phyloP scores from a whole-genome alignment of 2,329 filamentous ascomycete species.

The Neofusicoccum sp. region DNA sequence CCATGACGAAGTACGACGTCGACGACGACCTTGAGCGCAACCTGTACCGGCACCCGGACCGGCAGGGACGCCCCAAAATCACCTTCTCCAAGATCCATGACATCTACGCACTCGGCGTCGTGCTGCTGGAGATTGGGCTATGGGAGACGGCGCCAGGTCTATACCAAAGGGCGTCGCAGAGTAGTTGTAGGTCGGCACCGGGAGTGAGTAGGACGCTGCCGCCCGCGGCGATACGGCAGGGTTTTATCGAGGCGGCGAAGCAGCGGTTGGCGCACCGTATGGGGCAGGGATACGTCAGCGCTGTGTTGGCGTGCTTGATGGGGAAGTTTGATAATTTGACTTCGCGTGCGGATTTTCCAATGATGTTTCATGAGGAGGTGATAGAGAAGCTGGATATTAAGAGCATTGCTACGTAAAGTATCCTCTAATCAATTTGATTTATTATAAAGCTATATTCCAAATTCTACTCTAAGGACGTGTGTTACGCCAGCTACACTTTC shows the following conservation, averaged over 20 bases:
- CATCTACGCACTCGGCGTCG: constrained; percentile 40
- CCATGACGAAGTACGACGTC: constrained; percentile 19
- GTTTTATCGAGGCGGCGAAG: constrained; percentile 13
- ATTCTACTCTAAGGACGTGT: too few relatives aligned
- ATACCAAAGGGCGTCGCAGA: too few relatives aligned
- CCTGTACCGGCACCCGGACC: constrained; percentile 32
- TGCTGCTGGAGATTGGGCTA: constrained; percentile 38
- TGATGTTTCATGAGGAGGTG: not conserved
- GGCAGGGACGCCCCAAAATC: constrained; percentile 30
- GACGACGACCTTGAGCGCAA: constrained; percentile 11
- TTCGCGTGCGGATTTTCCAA: not conserved
- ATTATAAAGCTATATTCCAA: too few relatives aligned
- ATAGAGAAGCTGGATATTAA: not conserved
- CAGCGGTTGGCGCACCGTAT: constrained; percentile 19
- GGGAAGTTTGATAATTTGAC: not conserved
- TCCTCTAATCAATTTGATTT: too few relatives aligned
- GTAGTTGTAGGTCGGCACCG: too few relatives aligned
- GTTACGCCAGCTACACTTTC: too few relatives aligned
- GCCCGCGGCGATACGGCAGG: too few relatives aligned
- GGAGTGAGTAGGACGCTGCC: too few relatives aligned
- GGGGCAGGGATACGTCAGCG: constrained; percentile 20
- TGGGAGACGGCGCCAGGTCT: too few relatives aligned
- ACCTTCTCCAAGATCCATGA: constrained; percentile 34
- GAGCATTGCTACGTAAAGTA: not conserved
- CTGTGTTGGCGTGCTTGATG: constrained; percentile 20